Evolutionary conservation across 2,329 filamentous ascomycete species (phyloP).

Genomic region (Dichotomopilus funicola): DNA sequence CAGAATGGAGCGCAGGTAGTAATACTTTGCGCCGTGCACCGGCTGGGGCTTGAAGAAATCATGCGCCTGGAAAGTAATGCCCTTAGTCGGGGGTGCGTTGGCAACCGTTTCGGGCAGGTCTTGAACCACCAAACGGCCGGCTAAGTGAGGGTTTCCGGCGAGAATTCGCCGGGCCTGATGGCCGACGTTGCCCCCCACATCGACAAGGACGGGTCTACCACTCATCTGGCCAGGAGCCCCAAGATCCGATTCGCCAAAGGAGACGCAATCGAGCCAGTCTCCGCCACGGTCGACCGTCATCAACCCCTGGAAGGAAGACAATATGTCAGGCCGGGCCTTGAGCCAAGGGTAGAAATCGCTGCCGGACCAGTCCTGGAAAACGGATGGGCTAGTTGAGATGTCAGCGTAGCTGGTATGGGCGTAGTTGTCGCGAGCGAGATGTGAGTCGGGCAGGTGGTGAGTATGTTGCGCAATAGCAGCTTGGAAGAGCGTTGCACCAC

Average conservation of each 20-base stretch:
- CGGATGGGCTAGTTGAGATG: neutral
- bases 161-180: neutral
- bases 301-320: neutral
- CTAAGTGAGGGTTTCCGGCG: neutral
- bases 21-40: neutral
- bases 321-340: neutral
- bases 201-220: neutral
- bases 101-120: neutral
- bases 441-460: neutral
- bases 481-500: neutral
- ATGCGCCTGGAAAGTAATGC: neutral
- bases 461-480: neutral
- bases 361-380: neutral
- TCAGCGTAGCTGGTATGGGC: neutral
- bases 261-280: neutral
- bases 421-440: neutral
- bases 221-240: neutral
- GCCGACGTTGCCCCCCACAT: neutral
- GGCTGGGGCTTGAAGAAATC: neutral
- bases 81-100: neutral
- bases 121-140: neutral
- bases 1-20: neutral
- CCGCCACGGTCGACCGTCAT: neutral
- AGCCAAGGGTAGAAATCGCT: neutral
- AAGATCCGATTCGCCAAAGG: neutral